Percentiles rank a stretch among this genome's conserved stretches.
Conservation (phyloP, 306 rosid species). For the Macrotyloma uniflorum region DNA sequence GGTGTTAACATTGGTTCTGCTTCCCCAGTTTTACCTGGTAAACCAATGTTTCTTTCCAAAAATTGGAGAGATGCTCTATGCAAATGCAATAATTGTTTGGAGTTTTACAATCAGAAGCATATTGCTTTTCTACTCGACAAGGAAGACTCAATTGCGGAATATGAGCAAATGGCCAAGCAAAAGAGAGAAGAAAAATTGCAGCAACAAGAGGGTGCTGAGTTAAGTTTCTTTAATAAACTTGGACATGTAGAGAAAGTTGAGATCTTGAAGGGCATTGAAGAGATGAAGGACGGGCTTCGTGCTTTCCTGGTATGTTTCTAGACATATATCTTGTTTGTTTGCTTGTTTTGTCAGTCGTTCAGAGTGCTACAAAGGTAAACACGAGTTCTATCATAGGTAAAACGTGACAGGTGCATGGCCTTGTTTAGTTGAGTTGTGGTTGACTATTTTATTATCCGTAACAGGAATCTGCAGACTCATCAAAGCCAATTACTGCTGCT, state of each 20-base stretch:
- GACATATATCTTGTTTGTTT: not conserved
- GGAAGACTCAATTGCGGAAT: constrained; percentile 88
- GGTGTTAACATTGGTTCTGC: constrained; percentile 55
- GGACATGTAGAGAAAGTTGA: constrained; percentile 96
- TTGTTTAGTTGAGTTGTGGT: constrained; percentile 26
- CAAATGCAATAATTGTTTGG: constrained; percentile 71
- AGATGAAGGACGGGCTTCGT: constrained; percentile 87
- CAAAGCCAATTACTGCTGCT: constrained; percentile 84
- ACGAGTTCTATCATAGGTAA: not conserved
- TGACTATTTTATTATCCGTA: constrained; percentile 30
- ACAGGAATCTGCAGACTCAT: constrained; percentile 87
- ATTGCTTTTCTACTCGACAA: constrained; percentile 72
- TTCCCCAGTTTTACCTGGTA: constrained; percentile 50
- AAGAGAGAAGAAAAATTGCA: constrained; percentile 87
- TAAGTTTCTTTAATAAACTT: constrained; percentile 66
- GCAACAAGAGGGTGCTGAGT: constrained; percentile 79
- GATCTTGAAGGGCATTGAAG: constrained; percentile 90
- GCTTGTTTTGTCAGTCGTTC: constrained; percentile 19
- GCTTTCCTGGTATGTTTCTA: constrained; percentile 70
- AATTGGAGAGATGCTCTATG: constrained; percentile 85
- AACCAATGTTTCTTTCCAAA: constrained; percentile 85
- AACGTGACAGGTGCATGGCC: not conserved
- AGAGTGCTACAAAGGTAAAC: not conserved
- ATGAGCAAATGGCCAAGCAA: constrained; percentile 84
- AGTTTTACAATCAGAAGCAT: constrained; percentile 61